Evolutionary conservation across 2,329 filamentous ascomycete genomes (phyloP).

Genomic region (Paramyrothecium sp.): DNA sequence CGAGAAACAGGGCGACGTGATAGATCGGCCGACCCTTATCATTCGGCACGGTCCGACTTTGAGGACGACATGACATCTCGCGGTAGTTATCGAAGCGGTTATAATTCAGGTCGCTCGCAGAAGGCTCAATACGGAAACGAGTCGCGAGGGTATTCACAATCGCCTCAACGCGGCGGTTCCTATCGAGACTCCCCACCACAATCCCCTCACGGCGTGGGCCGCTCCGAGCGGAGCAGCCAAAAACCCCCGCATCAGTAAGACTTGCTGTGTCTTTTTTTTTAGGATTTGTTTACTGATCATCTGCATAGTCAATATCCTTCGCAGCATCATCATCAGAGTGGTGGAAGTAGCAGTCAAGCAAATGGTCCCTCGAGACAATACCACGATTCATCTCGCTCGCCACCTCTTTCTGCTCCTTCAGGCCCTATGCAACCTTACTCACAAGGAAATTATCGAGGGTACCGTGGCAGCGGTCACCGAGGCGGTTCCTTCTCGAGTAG

Average conservation of each 20-base stretch:
- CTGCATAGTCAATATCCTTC: constrained; percentile 58
- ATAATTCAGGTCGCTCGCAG: constrained; percentile 34
- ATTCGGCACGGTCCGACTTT: constrained; percentile 47
- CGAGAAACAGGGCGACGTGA: constrained; percentile 26
- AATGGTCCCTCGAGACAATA: constrained; percentile 54
- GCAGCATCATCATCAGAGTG: constrained; percentile 52
- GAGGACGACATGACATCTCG: constrained; percentile 50
- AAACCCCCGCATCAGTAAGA: constrained; percentile 42
- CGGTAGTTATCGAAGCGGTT: constrained; percentile 40
- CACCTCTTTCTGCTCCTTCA: constrained; percentile 55
- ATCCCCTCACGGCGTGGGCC: constrained; percentile 38
- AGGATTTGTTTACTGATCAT: background rate
- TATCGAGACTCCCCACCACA: constrained; percentile 45
- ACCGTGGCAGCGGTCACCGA: constrained; percentile 58
- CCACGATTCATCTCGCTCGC: constrained; percentile 47
- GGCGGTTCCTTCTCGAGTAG: constrained; percentile 56
- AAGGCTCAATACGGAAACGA: constrained; percentile 37
- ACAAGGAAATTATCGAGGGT: constrained; percentile 43
- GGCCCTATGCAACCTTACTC: constrained; percentile 56
- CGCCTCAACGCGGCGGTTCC: constrained; percentile 40
- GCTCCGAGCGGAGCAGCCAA: constrained; percentile 36
- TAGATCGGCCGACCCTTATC: constrained; percentile 24
- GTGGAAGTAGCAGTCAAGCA: constrained; percentile 43
- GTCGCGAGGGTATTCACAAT: constrained; percentile 34
- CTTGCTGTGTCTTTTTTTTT: background rate